Conservation (phyloP, 1,284 basidiomycete genomes). For the Trichosporon inkin region DNA sequence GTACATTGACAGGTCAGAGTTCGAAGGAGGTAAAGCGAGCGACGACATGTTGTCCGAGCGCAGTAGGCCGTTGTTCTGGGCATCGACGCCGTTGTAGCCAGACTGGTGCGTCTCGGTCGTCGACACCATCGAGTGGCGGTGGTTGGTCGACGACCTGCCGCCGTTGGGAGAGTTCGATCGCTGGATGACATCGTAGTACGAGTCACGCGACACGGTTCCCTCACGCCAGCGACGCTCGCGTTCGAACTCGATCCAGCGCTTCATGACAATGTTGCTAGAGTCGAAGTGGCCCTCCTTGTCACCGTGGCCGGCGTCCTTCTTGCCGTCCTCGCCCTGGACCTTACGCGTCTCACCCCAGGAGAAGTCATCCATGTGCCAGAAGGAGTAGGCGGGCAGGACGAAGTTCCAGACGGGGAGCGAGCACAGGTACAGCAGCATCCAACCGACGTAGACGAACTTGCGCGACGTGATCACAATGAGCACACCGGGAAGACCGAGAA, state of each 20-base stretch:
- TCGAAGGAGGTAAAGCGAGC: slow-evolving; percentile 52
- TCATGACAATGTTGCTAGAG: slow-evolving; percentile 95
- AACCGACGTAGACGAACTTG: slow-evolving; percentile 89
- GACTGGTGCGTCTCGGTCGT: slow-evolving; percentile 62
- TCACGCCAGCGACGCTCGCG: slow-evolving; percentile 89
- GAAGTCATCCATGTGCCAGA: slow-evolving; percentile 99
- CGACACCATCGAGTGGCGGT: slow-evolving; percentile 72
- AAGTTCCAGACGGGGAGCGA: slow-evolving; percentile 97
- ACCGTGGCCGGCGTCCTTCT: slow-evolving; percentile 63
- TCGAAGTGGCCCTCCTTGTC: slow-evolving; percentile 96
- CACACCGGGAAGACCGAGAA: slow-evolving; percentile 91
- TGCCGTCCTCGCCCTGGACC: slow-evolving; percentile 64
- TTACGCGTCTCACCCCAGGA: slow-evolving; percentile 96
- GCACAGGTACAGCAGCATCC: slow-evolving; percentile 93
- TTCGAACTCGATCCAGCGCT: slow-evolving; percentile 98
- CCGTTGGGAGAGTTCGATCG: slow-evolving; percentile 51
- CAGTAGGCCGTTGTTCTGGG: slow-evolving; percentile 33
- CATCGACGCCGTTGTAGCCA: slow-evolving; percentile 46
- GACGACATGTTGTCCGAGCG: slow-evolving; percentile 47
- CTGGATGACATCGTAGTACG: slow-evolving; percentile 50
- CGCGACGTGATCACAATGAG: slow-evolving; percentile 91
- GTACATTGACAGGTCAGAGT: slow-evolving; percentile 44
- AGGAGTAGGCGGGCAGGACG: slow-evolving; percentile 86
- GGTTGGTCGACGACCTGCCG: slow-evolving; percentile 9
- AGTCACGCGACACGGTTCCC: slow-evolving; percentile 77